Conservation (phyloP, 495 filamentous ascomycete genomes). For the Podospora conica region DNA sequence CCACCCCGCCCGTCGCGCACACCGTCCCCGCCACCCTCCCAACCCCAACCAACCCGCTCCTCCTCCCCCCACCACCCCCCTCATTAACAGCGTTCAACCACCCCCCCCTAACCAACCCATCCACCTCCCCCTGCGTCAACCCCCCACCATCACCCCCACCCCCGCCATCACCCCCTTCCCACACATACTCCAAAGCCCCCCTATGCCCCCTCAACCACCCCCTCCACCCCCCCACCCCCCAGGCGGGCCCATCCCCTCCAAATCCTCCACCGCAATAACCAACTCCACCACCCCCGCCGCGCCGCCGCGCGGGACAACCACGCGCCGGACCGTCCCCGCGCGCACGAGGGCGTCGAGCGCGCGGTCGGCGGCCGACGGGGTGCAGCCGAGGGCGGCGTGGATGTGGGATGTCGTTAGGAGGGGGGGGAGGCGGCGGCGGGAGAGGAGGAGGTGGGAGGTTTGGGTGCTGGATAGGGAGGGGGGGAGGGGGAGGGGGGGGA, state of each 20-base stretch:
- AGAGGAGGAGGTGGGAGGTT: constrained; percentile 44
- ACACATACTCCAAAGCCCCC: constrained; percentile 45
- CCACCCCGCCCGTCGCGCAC: constrained; percentile 55
- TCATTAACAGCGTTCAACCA: constrained; percentile 58
- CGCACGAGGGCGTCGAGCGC: constrained; percentile 61
- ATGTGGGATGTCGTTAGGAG: constrained; percentile 67
- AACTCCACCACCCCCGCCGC: constrained; percentile 65
- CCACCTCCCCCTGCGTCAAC: constrained; percentile 44
- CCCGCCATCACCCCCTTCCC: no score
- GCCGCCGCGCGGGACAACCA: constrained; percentile 52
- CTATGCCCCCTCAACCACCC: constrained; percentile 50
- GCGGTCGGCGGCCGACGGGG: constrained; percentile 64
- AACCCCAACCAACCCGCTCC: constrained; percentile 46
- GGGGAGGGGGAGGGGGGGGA: neutral
- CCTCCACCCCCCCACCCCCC: constrained; percentile 56
- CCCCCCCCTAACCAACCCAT: constrained; percentile 56
- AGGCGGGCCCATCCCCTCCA: constrained; percentile 53
- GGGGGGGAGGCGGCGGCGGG: constrained; percentile 59
- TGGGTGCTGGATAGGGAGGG: neutral
- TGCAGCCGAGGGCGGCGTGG: constrained; percentile 53
- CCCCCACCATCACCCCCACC: constrained; percentile 34
- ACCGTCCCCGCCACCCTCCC: constrained; percentile 55
- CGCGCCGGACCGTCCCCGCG: constrained; percentile 54
- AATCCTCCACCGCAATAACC: constrained; percentile 57
- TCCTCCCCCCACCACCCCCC: constrained; percentile 36